These are phyloP conservation scores for Macrolepiota fuliginosa DNA, from an alignment of 768 basidiomycete genomes.

Conservation along the genomic window DNA sequence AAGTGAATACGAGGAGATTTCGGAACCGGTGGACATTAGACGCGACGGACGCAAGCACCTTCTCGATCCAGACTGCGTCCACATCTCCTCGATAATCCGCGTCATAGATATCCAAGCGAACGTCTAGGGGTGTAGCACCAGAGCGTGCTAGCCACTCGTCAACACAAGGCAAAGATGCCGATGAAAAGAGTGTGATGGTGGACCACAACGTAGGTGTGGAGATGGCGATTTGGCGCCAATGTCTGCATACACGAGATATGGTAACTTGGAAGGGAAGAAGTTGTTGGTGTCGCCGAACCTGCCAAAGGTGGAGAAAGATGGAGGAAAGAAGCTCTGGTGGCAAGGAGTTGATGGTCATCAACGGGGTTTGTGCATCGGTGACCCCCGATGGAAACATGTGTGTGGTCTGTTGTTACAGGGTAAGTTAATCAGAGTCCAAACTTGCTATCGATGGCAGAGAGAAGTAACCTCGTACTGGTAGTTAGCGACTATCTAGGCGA, in stretches of 20 bases:
- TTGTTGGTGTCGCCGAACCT: constrained; percentile 20
- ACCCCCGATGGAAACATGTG: neutral
- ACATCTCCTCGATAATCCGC: neutral
- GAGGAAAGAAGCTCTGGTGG: constrained; percentile 30
- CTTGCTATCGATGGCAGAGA: neutral
- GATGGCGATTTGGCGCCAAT: constrained; percentile 37
- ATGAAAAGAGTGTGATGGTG: constrained; percentile 20
- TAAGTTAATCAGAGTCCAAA: neutral
- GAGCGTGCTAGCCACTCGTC: constrained; percentile 14
- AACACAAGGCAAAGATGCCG: neutral
- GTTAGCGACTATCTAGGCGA: neutral
- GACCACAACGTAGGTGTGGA: constrained; percentile 38
- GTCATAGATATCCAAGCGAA: constrained; percentile 7
- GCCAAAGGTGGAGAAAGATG: constrained; percentile 24
- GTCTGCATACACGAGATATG: constrained; percentile 39
- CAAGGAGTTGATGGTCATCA: constrained; percentile 14
- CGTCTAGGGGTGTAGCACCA: constrained; percentile 12
- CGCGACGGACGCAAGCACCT: constrained; percentile 15
- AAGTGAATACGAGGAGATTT: constrained; percentile 24
- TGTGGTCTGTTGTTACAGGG: neutral
- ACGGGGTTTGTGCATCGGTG: neutral
- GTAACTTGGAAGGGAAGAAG: constrained; percentile 32
- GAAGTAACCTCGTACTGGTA: neutral
- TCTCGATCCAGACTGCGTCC: constrained; percentile 1
- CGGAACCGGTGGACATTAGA: constrained; percentile 24